Base-by-base conservation (phyloP, 148 eudicot species). In the Rhododendron williamsianum region DNA sequence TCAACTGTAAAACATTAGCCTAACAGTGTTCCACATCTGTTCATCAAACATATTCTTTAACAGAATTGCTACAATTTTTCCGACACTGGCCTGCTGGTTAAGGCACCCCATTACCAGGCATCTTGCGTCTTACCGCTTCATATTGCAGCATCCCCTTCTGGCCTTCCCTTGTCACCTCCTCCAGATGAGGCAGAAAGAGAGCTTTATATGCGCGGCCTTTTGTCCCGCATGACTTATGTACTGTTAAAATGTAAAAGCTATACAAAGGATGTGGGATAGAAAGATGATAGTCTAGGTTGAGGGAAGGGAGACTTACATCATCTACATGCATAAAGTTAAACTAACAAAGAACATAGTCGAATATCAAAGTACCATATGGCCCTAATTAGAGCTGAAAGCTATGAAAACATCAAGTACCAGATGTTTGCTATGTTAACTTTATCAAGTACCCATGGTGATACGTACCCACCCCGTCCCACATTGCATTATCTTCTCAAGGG, bases 1-100 rank as follows among this genome's bases (percentile, higher is more conserved):
- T 73, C 77, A 73, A 73, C 43, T 73, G 77, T 33, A 15, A 73
- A 33, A 73, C 77, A 73, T 73, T 35, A 73, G 45, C 77, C 77
- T 35, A 35, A 35, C 21, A 35, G 16, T 30, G 43, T 73, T 35
- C 45, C 41, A 35, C 19, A 72, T 33, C 77, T 33, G 43, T 35
- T 38, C 3, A 74, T 38, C 9, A 36, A 36, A 76, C 23, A 9
- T 9, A 25, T 69, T 69, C 74, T 25, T 9, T 12, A 9, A 69
- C 36, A 25, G 36, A 69, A 30, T 9, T 3, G 74, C 74, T 69
- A 19, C 25, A 3, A 76, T 19, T 41, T 74, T 41, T 43, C 51
- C n/a, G 3, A 9, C 27, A 76, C 4, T 69, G 15, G 74, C 74
- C 74, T 69, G 74, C 36, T 3, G 18, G 38, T 69, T 69, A 69